phyloP scores from a whole-genome alignment of 768 basidiomycete genomes.

The Kwoniella bestiolae region DNA sequence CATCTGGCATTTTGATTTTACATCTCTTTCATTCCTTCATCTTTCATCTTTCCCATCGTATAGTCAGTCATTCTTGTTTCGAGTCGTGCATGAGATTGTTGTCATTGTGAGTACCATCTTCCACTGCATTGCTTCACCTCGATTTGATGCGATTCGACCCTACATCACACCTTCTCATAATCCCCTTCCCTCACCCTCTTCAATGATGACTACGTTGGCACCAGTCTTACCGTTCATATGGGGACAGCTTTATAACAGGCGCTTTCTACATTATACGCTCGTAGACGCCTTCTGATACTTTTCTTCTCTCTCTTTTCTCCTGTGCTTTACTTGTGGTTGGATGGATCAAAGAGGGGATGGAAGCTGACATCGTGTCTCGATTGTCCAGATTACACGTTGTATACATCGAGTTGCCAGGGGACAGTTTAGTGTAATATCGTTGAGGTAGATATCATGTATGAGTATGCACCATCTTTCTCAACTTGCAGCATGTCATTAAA shows the following conservation, averaged over 20 bases:
- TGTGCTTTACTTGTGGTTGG: not conserved
- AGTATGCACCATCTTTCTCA: not conserved
- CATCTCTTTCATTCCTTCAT: not conserved
- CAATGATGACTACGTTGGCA: conserved; percentile 49
- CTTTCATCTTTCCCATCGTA: not conserved
- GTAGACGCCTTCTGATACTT: conserved; percentile 40
- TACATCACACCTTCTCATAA: not conserved
- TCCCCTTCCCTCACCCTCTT: conserved; percentile 12
- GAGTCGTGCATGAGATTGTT: too few relatives aligned
- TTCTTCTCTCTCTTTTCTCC: not conserved
- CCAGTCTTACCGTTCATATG: conserved; percentile 45
- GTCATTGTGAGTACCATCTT: not conserved
- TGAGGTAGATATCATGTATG: too few relatives aligned
- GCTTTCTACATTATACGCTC: conserved; percentile 37
- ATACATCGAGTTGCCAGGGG: not conserved
- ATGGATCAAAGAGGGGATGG: not conserved
- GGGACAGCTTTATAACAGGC: conserved; percentile 33
- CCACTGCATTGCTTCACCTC: not conserved
- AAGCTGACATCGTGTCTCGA: not conserved
- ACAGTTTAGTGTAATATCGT: not conserved
- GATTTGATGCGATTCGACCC: not conserved
- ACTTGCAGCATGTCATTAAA: too few relatives aligned
- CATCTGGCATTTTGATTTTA: too few relatives aligned
- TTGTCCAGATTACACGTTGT: not conserved
- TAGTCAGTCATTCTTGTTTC: too few relatives aligned